A percentile compares a stretch with the other conserved stretches of the same genome.
These are phyloP conservation scores for Nasturtium officinale DNA, from an alignment of 345 rosid species.

Conservation along the genomic window DNA sequence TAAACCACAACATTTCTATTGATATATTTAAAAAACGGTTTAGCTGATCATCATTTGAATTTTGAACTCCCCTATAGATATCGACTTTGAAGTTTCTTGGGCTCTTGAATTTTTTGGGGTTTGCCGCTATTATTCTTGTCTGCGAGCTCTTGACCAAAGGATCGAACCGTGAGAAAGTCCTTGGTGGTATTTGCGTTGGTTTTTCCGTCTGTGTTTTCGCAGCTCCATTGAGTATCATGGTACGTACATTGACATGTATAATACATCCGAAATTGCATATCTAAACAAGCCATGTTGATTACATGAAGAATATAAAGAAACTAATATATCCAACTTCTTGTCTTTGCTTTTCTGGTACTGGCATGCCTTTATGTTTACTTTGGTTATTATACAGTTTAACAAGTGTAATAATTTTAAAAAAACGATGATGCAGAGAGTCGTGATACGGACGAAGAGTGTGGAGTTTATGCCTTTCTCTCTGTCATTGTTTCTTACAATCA, in stretches of 20 bases:
- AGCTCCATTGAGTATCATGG: slow-evolving; percentile 66
- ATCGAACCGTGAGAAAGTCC: slow-evolving; percentile 43
- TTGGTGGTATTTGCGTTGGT: slow-evolving; percentile 60
- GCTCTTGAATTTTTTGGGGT: slow-evolving; percentile 54
- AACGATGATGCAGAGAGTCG: slow-evolving; percentile 45
- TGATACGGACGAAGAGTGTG: slow-evolving; percentile 60
- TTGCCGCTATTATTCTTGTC: slow-evolving; percentile 46
- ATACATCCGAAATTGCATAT: not conserved
- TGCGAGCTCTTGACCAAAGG: slow-evolving; percentile 52
- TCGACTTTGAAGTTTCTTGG: slow-evolving; percentile 53
- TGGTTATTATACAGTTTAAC: slow-evolving; percentile 33
- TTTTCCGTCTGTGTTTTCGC: slow-evolving; percentile 58
- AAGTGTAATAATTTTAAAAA: not conserved
- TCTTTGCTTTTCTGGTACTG: not conserved
- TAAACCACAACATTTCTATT: not conserved
- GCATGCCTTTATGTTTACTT: slow-evolving; percentile 22
- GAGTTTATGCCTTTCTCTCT: slow-evolving; percentile 67
- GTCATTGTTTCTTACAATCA: slow-evolving; percentile 63
- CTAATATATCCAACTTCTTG: not conserved
- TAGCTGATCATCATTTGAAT: slow-evolving; percentile 23
- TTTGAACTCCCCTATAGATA: slow-evolving; percentile 40
- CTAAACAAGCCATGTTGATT: slow-evolving; percentile 6
- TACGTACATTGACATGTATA: slow-evolving; percentile 14
- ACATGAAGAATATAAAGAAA: not conserved
- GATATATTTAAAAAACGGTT: not conserved